phyloP scores from a whole-genome alignment of 2,329 filamentous ascomycete species.

The Aspergillus japonicus region DNA sequence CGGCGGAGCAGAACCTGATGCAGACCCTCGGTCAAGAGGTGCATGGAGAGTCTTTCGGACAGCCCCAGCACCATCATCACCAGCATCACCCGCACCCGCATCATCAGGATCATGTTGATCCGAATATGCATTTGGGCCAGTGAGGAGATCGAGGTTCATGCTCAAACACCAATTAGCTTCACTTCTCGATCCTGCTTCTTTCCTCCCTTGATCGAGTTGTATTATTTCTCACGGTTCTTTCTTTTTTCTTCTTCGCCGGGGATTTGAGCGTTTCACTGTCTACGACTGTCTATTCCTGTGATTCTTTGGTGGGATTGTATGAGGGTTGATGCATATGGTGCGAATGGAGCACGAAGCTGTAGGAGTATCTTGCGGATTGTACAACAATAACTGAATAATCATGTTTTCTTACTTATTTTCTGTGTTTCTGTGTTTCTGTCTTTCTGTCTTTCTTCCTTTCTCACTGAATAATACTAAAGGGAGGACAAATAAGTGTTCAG shows the following conservation, averaged over 20 bases:
- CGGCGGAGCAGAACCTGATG: slow-evolving; percentile 44
- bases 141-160: slow-evolving; percentile 12
- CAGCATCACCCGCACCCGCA: slow-evolving; percentile 29
- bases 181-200: background rate
- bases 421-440: background rate
- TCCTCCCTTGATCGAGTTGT: background rate
- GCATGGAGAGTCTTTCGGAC: slow-evolving; percentile 37
- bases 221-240: background rate
- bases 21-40: slow-evolving; percentile 46
- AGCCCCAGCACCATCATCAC: slow-evolving; percentile 33
- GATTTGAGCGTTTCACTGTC: background rate
- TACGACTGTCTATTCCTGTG: background rate
- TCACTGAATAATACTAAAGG: background rate
- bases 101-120: slow-evolving; percentile 35
- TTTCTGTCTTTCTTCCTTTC: background rate
- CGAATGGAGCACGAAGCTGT: background rate
- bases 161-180: background rate
- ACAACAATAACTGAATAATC: background rate
- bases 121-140: slow-evolving; percentile 37
- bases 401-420: background rate
- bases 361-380: background rate
- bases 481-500: background rate
- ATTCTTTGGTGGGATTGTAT: background rate
- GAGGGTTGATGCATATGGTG: background rate
- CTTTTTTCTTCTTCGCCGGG: background rate